Conservation (phyloP, 139 green algal genomes). For the Chlamydomonas sp. region DNA sequence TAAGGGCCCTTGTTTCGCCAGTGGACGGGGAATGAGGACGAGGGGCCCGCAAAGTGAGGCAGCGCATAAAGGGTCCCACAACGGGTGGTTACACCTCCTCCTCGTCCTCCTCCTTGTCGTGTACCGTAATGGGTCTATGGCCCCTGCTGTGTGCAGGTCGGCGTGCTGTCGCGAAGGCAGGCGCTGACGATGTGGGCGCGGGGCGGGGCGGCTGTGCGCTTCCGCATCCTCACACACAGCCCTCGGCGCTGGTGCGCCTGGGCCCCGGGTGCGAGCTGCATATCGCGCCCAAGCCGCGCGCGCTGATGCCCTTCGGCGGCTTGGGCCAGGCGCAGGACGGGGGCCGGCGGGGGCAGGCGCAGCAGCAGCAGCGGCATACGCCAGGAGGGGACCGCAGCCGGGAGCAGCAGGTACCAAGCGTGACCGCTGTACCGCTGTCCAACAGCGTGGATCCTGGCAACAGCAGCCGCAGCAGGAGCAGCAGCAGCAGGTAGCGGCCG, state of each 20-base stretch:
- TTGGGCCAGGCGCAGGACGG: no score
- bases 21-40: background rate
- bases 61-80: no score
- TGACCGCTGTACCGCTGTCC: no score
- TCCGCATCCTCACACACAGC: constrained; percentile 20
- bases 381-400: background rate
- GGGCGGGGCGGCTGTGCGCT: constrained; percentile 28
- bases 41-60: no score
- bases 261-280: constrained; percentile 72
- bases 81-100: background rate
- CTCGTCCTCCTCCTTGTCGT: background rate
- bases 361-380: background rate
- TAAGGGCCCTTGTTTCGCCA: no score
- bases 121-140: no score
- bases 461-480: no score
- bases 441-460: no score
- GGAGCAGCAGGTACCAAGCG: no score
- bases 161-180: constrained; percentile 71
- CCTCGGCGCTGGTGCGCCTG: constrained; percentile 63
- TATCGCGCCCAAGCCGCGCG: constrained; percentile 75
- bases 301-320: background rate
- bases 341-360: background rate
- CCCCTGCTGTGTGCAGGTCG: constrained; percentile 69
- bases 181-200: constrained; percentile 76
- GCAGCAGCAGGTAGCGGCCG: no score